Conservation (phyloP, 805 yeast genomes). For the Schwanniomyces yamadae region DNA sequence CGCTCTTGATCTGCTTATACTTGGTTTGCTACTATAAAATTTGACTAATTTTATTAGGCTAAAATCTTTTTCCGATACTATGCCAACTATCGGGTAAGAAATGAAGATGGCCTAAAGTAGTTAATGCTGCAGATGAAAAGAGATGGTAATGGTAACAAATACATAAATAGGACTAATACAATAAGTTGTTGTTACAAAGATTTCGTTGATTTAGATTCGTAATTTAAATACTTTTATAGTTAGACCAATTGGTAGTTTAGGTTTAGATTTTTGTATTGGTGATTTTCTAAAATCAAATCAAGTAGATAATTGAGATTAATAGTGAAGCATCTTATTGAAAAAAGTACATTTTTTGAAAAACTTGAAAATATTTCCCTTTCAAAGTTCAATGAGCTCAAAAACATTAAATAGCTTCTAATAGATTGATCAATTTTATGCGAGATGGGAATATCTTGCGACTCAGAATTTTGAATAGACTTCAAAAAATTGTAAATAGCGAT, state of each 20-base stretch:
- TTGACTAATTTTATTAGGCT: too few relatives aligned
- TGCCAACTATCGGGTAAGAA: too few relatives aligned
- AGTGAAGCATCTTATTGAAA: conserved; percentile 5
- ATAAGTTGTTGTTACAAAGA: too few relatives aligned
- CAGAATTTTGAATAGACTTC: neutral
- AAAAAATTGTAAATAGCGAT: conserved; percentile 4
- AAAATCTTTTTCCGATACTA: too few relatives aligned
- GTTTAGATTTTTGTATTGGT: conserved; percentile 3
- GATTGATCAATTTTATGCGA: conserved; percentile 3
- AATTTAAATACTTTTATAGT: neutral
- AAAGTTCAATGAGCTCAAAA: conserved; percentile 5
- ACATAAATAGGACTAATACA: too few relatives aligned
- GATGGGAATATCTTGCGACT: neutral
- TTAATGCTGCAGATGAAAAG: neutral
- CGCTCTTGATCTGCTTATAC: too few relatives aligned
- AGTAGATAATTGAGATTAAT: conserved; percentile 6
- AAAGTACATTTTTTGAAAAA: conserved; percentile 3
- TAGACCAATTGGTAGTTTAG: conserved; percentile 3
- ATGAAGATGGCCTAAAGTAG: too few relatives aligned
- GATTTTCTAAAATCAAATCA: conserved; percentile 2
- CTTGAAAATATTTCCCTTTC: conserved; percentile 3
- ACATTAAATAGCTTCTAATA: conserved; percentile 4
- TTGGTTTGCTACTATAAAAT: too few relatives aligned
- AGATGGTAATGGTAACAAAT: too few relatives aligned
- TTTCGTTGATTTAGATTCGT: too few relatives aligned